Conservation (phyloP, 345 rosid species). For the Geranium brycei region DNA sequence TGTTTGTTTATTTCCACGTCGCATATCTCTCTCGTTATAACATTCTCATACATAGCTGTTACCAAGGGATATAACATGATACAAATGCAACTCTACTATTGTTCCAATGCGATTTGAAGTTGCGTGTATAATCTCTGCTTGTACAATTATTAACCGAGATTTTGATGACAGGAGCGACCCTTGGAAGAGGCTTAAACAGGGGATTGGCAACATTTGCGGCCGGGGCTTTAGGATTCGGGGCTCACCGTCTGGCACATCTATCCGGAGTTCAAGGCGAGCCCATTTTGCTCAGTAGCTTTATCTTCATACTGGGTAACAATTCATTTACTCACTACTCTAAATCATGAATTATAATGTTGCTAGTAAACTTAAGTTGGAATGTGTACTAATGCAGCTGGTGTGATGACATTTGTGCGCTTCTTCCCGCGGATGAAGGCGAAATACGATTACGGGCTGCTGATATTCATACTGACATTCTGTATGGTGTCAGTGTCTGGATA, state of each 20-base stretch:
- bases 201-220: conserved; percentile 23
- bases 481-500: conserved; percentile 24
- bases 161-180: conserved; percentile 17
- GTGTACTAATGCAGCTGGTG: conserved; percentile 12
- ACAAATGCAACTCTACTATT: too few species aligned
- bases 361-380: too few species aligned
- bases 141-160: too few species aligned
- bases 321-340: too few species aligned
- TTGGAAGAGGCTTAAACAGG: conserved; percentile 31
- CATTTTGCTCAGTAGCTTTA: conserved; percentile 13
- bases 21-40: too few species aligned
- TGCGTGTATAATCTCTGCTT: too few species aligned
- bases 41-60: too few species aligned
- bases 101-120: too few species aligned
- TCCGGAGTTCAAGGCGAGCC: conserved; percentile 17
- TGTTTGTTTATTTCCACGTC: too few species aligned
- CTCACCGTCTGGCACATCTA: conserved; percentile 15
- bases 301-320: conserved; percentile 18
- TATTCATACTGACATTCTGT: conserved; percentile 30
- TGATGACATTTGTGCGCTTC: conserved; percentile 22
- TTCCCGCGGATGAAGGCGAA: conserved; percentile 23
- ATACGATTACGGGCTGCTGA: conserved; percentile 23
- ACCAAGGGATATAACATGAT: too few species aligned
- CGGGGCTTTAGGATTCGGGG: conserved; percentile 25
- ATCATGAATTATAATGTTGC: too few species aligned